Evolutionary conservation across 257 asterid species (phyloP), one percentile per base, ranked within the genome.

Genomic region (Apocynum venetum): DNA sequence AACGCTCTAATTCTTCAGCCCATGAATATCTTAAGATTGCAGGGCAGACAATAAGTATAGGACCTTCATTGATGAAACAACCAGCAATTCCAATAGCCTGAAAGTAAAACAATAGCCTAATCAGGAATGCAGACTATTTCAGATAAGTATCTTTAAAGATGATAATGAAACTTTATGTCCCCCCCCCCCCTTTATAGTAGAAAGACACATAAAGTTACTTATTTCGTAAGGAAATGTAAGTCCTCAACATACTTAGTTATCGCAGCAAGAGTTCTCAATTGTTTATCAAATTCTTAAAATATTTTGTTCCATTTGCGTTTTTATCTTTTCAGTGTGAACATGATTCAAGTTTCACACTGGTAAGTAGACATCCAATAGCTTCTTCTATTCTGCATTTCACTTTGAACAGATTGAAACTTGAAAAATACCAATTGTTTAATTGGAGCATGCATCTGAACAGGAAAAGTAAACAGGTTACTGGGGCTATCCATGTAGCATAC

Each of bases 1-100:
- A 95, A 17, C 89, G 98, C 84, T 95, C 98, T 79, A 95, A 78
- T 82, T 95, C 98, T 84, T 95, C 98, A 57, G 97, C 98, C 98
- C 98, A 95, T 56, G 98, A 80, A 85, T 84, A 79, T 74, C 98
- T 84, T 86, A 95, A 87, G 77, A 95, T 95, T 75, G 98, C 98
- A 80, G 98, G 98, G 80, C 98, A 95, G 75, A 95, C 96, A 76
- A 95, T 90, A 80, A 95, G 98, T 80, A 88, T 83, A 76, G 97
- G 85, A 82, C 98, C 98, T 78, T 92, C 96, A 75, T 91, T 85
- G 90, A 77, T 77, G 86, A 91, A 95, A 85, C 96, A 95, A 71
- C 92, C 86, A 48, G 99, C 98, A 78, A 95, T 83, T 73, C 96
- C 87, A 82, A 95, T 91, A 74, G 98, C 99, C 99, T 95, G 84